A percentile compares a stretch with the other conserved stretches of the same genome.
phyloP scores from a whole-genome alignment of 2,329 filamentous ascomycete genomes.

The Parastagonospora nodorum region DNA sequence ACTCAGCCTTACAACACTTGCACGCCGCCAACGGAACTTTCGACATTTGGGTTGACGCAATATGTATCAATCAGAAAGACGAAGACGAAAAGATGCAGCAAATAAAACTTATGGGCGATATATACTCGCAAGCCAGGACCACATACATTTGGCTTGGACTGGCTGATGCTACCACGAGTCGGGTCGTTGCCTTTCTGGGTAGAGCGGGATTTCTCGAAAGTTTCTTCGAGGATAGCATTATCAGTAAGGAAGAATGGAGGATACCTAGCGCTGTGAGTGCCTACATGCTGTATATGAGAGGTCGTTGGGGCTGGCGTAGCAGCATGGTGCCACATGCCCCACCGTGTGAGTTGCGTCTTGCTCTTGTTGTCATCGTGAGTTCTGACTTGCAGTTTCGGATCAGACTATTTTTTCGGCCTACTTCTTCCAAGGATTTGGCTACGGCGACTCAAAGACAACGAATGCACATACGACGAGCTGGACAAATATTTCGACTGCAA shows the following conservation, averaged over 20 bases:
- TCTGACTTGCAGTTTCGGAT: background rate
- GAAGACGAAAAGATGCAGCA: conserved; percentile 4
- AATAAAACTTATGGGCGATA: conserved; percentile 9
- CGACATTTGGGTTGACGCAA: conserved; percentile 6
- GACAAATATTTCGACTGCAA: background rate
- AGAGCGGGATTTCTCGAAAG: background rate
- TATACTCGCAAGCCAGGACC: conserved; percentile 5
- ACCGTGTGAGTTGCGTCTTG: too few relatives aligned
- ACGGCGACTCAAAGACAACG: background rate
- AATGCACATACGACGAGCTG: background rate
- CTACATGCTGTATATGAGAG: too few relatives aligned
- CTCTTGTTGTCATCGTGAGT: background rate
- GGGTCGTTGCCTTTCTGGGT: background rate
- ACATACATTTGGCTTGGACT: conserved; percentile 6
- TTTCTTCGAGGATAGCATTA: background rate
- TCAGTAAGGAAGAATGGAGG: too few relatives aligned
- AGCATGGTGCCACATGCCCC: too few relatives aligned
- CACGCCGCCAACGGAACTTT: background rate
- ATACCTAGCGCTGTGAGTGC: too few relatives aligned
- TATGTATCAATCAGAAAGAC: conserved; percentile 7
- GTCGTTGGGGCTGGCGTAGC: too few relatives aligned
- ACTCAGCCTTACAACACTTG: conserved; percentile 10
- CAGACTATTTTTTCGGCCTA: background rate
- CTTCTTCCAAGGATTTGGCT: background rate
- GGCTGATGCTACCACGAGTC: background rate